Conservation (phyloP, 139 green algal genomes). For the Ulvella scutata region DNA sequence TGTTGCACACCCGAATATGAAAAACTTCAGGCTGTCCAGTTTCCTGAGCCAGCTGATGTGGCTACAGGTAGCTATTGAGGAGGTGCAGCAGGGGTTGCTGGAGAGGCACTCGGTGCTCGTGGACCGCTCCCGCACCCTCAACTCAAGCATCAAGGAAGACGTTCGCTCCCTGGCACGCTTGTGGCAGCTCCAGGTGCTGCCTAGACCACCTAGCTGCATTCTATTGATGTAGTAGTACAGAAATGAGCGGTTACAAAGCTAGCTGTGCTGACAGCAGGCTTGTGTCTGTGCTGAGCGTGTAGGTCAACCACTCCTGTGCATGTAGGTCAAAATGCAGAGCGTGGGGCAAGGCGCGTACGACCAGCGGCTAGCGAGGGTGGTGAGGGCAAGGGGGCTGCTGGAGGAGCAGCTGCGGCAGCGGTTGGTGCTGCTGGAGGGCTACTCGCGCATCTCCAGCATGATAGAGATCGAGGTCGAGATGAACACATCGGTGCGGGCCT, state of each 20-base stretch:
- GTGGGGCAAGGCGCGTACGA: slow-evolving; percentile 3
- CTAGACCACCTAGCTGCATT: too few species aligned
- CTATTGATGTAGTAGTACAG: too few species aligned
- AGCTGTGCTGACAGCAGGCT: too few species aligned
- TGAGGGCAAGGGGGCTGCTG: slow-evolving; percentile 31
- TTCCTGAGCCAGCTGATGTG: too few species aligned
- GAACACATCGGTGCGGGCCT: slow-evolving; percentile 25
- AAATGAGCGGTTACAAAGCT: slow-evolving; percentile 30
- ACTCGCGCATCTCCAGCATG: slow-evolving; percentile 58
- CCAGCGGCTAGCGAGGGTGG: slow-evolving; percentile 12
- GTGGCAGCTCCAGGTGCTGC: slow-evolving; percentile 58
- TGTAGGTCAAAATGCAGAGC: background rate
- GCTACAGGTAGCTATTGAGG: slow-evolving; percentile 22
- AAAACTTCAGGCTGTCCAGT: too few species aligned
- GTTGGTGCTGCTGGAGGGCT: slow-evolving; percentile 63
- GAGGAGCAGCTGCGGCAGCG: slow-evolving; percentile 43
- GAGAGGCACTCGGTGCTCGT: slow-evolving; percentile 39
- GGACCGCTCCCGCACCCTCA: slow-evolving; percentile 6
- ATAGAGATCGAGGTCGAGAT: slow-evolving; percentile 89
- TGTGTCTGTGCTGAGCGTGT: too few species aligned
- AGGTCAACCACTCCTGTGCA: too few species aligned
- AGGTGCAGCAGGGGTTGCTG: slow-evolving; percentile 60
- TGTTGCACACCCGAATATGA: too few species aligned
- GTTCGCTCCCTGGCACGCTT: slow-evolving; percentile 62
- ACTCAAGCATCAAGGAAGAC: slow-evolving; percentile 39